Conservation (phyloP, 768 basidiomycete genomes). For the Omphalotus guepiniiformis region DNA sequence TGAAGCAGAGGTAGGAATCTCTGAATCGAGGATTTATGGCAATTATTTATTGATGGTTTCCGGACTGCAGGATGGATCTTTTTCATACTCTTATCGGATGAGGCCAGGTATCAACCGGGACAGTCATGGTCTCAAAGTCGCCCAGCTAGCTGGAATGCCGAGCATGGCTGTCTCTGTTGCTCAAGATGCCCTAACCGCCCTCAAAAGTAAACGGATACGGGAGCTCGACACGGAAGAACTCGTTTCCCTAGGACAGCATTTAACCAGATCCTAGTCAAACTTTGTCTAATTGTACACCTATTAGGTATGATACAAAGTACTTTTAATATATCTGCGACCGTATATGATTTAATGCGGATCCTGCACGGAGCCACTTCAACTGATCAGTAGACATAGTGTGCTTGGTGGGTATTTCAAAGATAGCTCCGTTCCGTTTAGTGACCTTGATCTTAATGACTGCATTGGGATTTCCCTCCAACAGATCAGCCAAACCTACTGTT, state of each 20-base stretch:
- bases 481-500: constrained; percentile 75
- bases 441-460: constrained; percentile 58
- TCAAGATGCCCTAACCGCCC: constrained; percentile 40
- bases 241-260: constrained; percentile 25
- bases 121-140: constrained; percentile 90
- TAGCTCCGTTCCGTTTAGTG: constrained; percentile 56
- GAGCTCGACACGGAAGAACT: constrained; percentile 24
- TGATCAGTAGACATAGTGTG: constrained; percentile 93
- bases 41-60: background rate
- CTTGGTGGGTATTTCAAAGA: constrained; percentile 64
- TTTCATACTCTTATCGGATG: constrained; percentile 81
- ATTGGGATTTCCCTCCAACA: constrained; percentile 46
- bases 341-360: constrained; percentile 89
- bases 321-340: constrained; percentile 45
- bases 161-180: constrained; percentile 56
- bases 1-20: constrained; percentile 61
- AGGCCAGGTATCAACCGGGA: constrained; percentile 82
- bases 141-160: constrained; percentile 84
- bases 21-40: no score
- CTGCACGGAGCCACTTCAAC: constrained; percentile 83
- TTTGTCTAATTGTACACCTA: background rate
- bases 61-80: constrained; percentile 57
- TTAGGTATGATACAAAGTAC: background rate
- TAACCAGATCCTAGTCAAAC: constrained; percentile 12
- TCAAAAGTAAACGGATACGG: constrained; percentile 23